Evolutionary conservation across 2,329 filamentous ascomycete genomes (phyloP), one percentile per base, ranked within the genome.

Genomic region (Paracoccidioides lutzii): DNA sequence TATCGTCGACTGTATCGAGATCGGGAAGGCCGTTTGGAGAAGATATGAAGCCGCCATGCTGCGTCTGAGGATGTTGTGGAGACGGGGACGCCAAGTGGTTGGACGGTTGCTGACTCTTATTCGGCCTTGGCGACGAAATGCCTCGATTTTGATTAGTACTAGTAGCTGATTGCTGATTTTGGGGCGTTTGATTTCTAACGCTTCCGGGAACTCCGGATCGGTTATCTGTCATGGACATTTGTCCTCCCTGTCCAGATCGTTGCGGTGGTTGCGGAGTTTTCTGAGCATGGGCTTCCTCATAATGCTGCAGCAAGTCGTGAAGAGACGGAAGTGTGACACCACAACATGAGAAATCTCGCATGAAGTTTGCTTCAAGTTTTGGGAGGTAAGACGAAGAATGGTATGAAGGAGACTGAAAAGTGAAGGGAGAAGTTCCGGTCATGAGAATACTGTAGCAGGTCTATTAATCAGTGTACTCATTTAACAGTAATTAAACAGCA

Each of bases 271-370:
- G 72, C 53, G 76, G 73, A 32, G 80, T 78, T 60, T 86, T 79
- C 60, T 87, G 83, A 14, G 90, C 91, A 71, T 98, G 93, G 55
- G 86, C 82, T 73, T 96, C 91, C 72, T 98, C 93, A 68, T 96
- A 98, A 71, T 98, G 93, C 68, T 95, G 90, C 49, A 98, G 77
- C 49, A 98, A 78, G 67, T 97, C 93, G 73, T 98, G 93, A 63
- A 98, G 81, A 52, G 90, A 94, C 30, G 90, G 87, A 62, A 96
- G 80, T 37, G 85, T 91, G 65, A 88, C 81, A 65, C 90, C 90
- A 73, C 93, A 98, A 75, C 93, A 98, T 53, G 86, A 86, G 73
- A 97, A 97, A 74, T 97, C 90, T 71, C 86, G 86, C 88, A 97
- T 94, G 71, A 96, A 98, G 67, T 91, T 93, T 59, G 91, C 91